These are phyloP conservation scores for Neurospora intermedia DNA, from an alignment of 495 filamentous ascomycete genomes.

Conservation along the genomic window DNA sequence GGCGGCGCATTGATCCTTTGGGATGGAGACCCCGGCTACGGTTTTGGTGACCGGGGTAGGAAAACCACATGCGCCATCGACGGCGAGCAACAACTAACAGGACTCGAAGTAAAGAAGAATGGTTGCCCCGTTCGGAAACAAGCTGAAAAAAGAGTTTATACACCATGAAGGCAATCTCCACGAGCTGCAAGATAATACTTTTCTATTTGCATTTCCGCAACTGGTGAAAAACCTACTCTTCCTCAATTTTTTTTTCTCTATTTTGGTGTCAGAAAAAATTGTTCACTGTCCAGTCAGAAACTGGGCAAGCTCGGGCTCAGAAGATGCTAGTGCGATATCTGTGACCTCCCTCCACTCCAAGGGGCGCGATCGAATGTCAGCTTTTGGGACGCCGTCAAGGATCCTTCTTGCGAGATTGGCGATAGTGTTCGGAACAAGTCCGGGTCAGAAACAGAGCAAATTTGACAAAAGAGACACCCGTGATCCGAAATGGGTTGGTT, in stretches of 20 bases:
- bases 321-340: background rate
- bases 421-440: constrained; percentile 1
- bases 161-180: background rate
- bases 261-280: background rate
- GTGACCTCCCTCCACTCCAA: background rate
- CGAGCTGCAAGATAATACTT: background rate
- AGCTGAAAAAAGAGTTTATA: background rate
- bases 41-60: background rate
- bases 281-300: background rate
- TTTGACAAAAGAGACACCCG: background rate
- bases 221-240: too few relatives aligned
- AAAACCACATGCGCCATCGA: background rate
- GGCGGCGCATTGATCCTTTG: background rate
- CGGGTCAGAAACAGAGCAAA: background rate
- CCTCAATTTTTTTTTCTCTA: background rate
- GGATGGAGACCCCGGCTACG: background rate
- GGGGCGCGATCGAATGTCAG: background rate
- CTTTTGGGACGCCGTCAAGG: background rate
- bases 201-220: background rate
- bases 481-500: background rate
- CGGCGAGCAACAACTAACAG: background rate
- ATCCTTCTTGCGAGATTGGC: background rate
- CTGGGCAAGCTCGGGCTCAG: background rate
- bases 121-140: background rate
- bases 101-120: background rate